These are phyloP conservation scores for Salix udensis DNA, from an alignment of 345 rosid genomes.

Conservation along the genomic window DNA sequence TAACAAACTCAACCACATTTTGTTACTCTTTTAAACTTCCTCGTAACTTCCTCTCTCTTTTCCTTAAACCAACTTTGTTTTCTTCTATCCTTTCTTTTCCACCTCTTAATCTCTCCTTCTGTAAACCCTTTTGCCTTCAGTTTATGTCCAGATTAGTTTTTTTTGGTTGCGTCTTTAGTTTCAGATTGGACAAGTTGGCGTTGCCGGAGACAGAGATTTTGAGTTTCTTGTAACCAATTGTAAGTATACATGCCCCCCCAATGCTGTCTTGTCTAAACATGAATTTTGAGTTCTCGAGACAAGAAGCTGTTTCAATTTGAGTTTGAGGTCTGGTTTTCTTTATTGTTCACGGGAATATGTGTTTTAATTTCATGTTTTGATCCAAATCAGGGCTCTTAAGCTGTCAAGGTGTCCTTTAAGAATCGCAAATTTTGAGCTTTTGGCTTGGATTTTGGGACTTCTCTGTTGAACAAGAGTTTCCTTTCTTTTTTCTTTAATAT, in stretches of 20 bases:
- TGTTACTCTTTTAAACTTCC: not conserved
- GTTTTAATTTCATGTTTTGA: not conserved
- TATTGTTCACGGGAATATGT: not conserved
- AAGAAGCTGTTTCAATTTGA: not conserved
- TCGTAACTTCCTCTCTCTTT: not conserved
- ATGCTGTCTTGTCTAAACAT: not conserved
- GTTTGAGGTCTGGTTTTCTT: not conserved
- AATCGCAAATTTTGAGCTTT: not conserved
- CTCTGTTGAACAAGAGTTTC: not conserved
- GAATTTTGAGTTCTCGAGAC: not conserved
- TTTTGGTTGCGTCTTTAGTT: not conserved
- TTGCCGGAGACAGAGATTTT: not conserved
- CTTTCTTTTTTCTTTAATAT: not conserved
- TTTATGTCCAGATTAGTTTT: not conserved
- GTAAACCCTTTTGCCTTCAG: not conserved
- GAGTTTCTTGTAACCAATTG: conserved; percentile 1
- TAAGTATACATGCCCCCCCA: not conserved
- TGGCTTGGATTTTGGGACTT: not conserved
- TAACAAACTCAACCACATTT: not conserved
- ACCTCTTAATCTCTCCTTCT: not conserved
- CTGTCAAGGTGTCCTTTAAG: not conserved
- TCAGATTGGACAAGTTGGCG: not conserved
- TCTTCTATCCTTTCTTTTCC: not conserved
- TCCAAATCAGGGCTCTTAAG: conserved; percentile 6
- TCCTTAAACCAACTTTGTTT: not conserved